Conservation (phyloP, 768 basidiomycete genomes). For the Rhizopogon rudus region DNA sequence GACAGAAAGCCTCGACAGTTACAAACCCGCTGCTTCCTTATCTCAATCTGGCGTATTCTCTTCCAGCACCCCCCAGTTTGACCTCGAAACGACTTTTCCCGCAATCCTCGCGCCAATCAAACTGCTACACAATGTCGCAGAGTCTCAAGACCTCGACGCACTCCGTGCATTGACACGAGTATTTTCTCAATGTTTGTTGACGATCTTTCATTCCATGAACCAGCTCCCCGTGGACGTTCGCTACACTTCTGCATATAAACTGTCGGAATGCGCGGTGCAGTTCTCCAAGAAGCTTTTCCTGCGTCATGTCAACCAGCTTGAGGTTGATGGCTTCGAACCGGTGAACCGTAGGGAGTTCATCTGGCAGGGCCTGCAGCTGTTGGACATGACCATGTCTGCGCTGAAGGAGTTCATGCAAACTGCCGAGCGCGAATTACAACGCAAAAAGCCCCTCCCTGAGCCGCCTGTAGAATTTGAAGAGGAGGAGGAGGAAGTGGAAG, state of each 20-base stretch:
- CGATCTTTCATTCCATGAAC: slow-evolving; percentile 22
- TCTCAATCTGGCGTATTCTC: slow-evolving; percentile 6
- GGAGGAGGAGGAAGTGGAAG: background rate
- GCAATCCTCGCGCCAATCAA: slow-evolving; percentile 27
- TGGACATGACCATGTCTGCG: slow-evolving; percentile 26
- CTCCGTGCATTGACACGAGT: slow-evolving; percentile 23
- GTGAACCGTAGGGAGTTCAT: slow-evolving; percentile 9
- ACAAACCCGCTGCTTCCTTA: slow-evolving; percentile 20
- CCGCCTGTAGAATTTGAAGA: slow-evolving; percentile 9
- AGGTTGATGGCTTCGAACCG: background rate
- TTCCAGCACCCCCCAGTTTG: slow-evolving; percentile 13
- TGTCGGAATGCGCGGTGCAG: slow-evolving; percentile 15
- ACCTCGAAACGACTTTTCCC: slow-evolving; percentile 31
- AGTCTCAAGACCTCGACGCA: slow-evolving; percentile 20
- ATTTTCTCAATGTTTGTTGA: slow-evolving; percentile 19
- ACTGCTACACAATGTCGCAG: slow-evolving; percentile 20
- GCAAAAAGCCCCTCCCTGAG: slow-evolving; percentile 22
- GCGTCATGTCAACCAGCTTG: slow-evolving; percentile 12
- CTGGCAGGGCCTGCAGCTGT: slow-evolving; percentile 16
- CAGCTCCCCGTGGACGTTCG: slow-evolving; percentile 17
- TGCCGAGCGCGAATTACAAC: slow-evolving; percentile 23
- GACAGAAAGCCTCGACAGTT: slow-evolving; percentile 20
- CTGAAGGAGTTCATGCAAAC: slow-evolving; percentile 27
- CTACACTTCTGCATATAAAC: slow-evolving; percentile 15
- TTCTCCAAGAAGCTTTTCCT: slow-evolving; percentile 20